These are phyloP conservation scores for Primulina tabacum DNA, from an alignment of 257 asterid genomes.

Conservation along the genomic window DNA sequence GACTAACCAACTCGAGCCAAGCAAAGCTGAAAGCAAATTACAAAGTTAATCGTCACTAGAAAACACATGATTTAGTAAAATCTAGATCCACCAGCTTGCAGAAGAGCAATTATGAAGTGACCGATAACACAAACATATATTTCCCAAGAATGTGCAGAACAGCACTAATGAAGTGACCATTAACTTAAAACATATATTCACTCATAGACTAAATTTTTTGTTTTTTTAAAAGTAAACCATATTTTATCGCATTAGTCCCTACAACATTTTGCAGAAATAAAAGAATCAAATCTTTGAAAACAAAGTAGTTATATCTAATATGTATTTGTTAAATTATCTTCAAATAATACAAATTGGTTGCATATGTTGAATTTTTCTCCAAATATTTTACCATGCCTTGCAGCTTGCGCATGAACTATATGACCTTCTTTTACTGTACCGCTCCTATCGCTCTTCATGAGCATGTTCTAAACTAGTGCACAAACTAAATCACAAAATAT, in stretches of 20 bases:
- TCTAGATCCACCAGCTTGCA: slow-evolving; percentile 5
- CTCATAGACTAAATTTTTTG: too few species aligned
- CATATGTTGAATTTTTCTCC: not conserved
- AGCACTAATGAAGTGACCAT: not conserved
- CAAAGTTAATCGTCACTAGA: slow-evolving; percentile 28
- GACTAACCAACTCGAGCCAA: slow-evolving; percentile 97
- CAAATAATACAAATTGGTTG: not conserved
- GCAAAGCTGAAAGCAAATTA: slow-evolving; percentile 70
- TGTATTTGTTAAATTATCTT: not conserved
- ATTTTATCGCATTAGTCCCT: too few species aligned
- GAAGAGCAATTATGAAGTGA: not conserved
- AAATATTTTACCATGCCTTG: not conserved
- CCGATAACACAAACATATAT: not conserved
- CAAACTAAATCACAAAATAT: too few species aligned
- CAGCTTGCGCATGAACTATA: not conserved
- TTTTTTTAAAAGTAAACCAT: too few species aligned
- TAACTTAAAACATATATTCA: not conserved
- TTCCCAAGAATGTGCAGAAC: not conserved
- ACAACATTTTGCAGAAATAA: too few species aligned
- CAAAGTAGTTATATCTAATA: too few species aligned
- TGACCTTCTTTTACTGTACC: not conserved
- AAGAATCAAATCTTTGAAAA: too few species aligned
- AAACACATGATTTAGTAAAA: not conserved
- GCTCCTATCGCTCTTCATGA: not conserved
- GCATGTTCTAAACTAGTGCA: not conserved